Base-by-base conservation (phyloP, 2,329 filamentous ascomycete genomes). In the Cladosporium colombiae region DNA sequence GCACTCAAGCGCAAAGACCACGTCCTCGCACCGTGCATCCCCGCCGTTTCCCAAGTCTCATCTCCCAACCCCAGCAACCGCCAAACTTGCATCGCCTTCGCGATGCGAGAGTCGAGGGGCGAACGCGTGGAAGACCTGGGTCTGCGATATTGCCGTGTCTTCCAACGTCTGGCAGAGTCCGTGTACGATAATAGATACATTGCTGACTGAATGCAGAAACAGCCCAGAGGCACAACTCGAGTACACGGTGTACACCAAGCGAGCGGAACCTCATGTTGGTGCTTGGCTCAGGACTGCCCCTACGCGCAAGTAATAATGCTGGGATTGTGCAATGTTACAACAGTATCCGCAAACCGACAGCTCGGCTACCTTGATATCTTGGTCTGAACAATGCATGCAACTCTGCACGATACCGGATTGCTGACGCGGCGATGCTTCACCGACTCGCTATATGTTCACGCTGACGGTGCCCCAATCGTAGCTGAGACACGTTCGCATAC, bases 1-100 rank as follows among this genome's bases (percentile, higher is more conserved):
- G 52, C 52, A 55, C 33, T 40, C 6, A 10, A 11, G 33, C n/a
- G 55, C 55, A 57, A 57, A 35, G 55, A 40, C 55, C 55, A 37
- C 18, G 13, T 57, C 31, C 55, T 57, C 55, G 33, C 55, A 23
- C 33, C 55, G 55, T 57, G 55, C 31, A 4, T 8, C 53, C 55
- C 55, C 55, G 55, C 55, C 55, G 7, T 40, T 31, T 37, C 21
- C n/a, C 23, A 57, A 27, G 56, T 59, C 37, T 59, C 56, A 59
- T 46, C 37, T 46, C 31, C 56, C 56, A 46, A 59, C 56, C 56
- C 37, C 33, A 46, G 23, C 56, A 59, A 31, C 56, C 7, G 14
- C 31, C 31, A 27, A 57, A 55, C 18, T 55, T n/a, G 29, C 27
- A 33, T 55, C 29, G 13, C 33, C 55, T 1, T 40, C 55, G 33